phyloP scores from a whole-genome alignment of 768 basidiomycete genomes.

The Auricularia heimuer region DNA sequence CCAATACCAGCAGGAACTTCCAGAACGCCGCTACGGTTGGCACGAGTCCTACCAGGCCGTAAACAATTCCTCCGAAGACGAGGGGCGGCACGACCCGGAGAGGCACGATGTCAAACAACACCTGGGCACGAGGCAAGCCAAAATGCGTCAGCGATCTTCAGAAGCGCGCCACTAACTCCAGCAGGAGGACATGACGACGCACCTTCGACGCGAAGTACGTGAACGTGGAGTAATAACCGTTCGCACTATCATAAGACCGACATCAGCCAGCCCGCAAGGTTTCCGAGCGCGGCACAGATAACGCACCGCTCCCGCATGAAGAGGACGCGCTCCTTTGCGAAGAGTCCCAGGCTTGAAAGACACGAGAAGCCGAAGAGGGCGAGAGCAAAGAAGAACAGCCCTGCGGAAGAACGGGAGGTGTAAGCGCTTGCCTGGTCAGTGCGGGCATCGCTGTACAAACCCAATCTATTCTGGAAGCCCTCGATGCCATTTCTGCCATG shows the following conservation, averaged over 20 bases:
- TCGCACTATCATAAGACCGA: slow-evolving; percentile 46
- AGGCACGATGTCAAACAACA: slow-evolving; percentile 94
- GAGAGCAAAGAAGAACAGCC: slow-evolving; percentile 96
- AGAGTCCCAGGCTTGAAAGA: slow-evolving; percentile 84
- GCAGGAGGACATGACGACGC: slow-evolving; percentile 5
- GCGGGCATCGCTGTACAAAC: slow-evolving; percentile 25
- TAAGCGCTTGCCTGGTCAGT: slow-evolving; percentile 4
- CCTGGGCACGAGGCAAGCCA: slow-evolving; percentile 28
- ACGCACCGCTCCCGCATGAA: slow-evolving; percentile 95
- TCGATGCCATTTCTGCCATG: slow-evolving; percentile 71
- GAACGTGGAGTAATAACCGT: slow-evolving; percentile 95
- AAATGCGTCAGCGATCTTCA: neutral
- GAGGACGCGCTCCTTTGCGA: slow-evolving; percentile 89
- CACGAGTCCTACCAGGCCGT: slow-evolving; percentile 90
- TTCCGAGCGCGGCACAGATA: neutral
- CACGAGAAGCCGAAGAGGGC: slow-evolving; percentile 96
- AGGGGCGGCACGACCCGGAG: slow-evolving; percentile 90
- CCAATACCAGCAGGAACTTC: slow-evolving; percentile 92
- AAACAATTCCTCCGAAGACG: slow-evolving; percentile 92
- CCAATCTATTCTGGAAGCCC: slow-evolving; percentile 92
- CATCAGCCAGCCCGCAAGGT: neutral
- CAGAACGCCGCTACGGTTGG: slow-evolving; percentile 85
- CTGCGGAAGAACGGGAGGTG: slow-evolving; percentile 23
- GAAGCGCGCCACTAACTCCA: neutral
- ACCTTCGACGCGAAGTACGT: slow-evolving; percentile 96